Evolutionary conservation across 2,329 filamentous ascomycete genomes (phyloP).

Genomic region (Pseudogymnoascus verrucosus): DNA sequence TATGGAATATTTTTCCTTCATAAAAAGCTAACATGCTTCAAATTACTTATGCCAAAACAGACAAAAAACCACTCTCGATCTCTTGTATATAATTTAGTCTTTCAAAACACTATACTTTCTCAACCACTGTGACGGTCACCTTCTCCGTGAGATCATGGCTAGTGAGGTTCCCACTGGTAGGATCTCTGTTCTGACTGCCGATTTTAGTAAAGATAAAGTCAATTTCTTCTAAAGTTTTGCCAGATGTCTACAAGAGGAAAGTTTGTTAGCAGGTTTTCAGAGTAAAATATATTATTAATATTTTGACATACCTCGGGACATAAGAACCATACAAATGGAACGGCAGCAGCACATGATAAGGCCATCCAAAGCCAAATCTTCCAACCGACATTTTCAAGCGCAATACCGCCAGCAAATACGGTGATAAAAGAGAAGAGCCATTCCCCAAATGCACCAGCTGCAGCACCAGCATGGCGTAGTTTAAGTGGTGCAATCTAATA

Average conservation of each 20-base stretch:
- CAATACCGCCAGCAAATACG: constrained; percentile 30
- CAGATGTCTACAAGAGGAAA: constrained; percentile 9
- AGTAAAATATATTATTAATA: not conserved
- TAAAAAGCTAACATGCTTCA: not conserved
- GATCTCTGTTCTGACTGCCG: not conserved
- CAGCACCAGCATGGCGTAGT: constrained; percentile 29
- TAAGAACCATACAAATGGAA: constrained; percentile 15
- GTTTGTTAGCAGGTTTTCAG: not conserved
- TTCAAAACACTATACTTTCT: not conserved
- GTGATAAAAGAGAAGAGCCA: constrained; percentile 31
- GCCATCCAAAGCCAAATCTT: constrained; percentile 33
- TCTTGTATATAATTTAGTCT: not conserved
- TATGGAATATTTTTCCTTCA: not conserved
- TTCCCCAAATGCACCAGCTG: constrained; percentile 30
- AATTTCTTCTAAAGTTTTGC: constrained; percentile 16
- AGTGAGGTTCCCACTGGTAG: not conserved
- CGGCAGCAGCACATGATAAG: constrained; percentile 23
- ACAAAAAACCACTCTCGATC: not conserved
- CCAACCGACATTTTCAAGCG: constrained; percentile 28
- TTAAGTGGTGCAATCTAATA: constrained; percentile 30
- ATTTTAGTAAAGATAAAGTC: constrained; percentile 13
- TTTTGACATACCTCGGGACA: constrained; percentile 12
- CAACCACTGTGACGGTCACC: not conserved
- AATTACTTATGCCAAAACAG: not conserved
- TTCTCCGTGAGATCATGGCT: not conserved